phyloP scores from a whole-genome alignment of 2,329 filamentous ascomycete species.

The Cladosporium austrohemisphaericum region DNA sequence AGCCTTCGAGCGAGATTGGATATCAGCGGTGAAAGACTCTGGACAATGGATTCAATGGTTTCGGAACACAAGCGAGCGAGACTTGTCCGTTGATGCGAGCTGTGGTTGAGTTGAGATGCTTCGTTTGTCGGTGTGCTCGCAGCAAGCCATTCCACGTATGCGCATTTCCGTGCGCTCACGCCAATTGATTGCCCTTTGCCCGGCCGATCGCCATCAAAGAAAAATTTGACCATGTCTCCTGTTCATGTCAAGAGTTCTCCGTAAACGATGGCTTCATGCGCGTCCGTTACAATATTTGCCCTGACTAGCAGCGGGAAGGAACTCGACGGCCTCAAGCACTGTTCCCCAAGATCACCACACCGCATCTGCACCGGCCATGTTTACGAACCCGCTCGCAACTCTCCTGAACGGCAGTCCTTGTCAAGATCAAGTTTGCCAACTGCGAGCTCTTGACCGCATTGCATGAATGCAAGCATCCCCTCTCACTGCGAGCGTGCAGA shows the following conservation, averaged over 20 bases:
- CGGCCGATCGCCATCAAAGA: slow-evolving; percentile 1
- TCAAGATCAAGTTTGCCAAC: background rate
- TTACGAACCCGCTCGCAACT: background rate
- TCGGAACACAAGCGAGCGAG: background rate
- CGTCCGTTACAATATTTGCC: background rate
- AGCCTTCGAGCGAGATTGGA: background rate
- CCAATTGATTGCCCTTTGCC: background rate
- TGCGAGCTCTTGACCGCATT: background rate
- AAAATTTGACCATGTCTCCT: too few species aligned
- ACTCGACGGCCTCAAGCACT: too few species aligned
- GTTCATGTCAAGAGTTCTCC: too few species aligned
- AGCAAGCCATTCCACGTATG: background rate
- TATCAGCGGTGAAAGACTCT: slow-evolving; percentile 3
- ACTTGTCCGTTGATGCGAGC: slow-evolving; percentile 2
- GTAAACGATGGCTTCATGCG: slow-evolving; percentile 1
- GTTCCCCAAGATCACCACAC: background rate
- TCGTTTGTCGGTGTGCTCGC: slow-evolving; percentile 2
- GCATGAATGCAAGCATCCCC: background rate
- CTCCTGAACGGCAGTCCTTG: background rate
- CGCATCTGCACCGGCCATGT: slow-evolving; percentile 3
- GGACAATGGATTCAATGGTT: background rate
- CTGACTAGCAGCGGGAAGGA: slow-evolving; percentile 1
- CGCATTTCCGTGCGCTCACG: background rate
- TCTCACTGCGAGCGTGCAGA: slow-evolving; percentile 2
- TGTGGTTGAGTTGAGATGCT: slow-evolving; percentile 7